These are phyloP conservation scores for Claviceps humidiphila DNA, from an alignment of 2,329 filamentous ascomycete species.

Conservation along the genomic window DNA sequence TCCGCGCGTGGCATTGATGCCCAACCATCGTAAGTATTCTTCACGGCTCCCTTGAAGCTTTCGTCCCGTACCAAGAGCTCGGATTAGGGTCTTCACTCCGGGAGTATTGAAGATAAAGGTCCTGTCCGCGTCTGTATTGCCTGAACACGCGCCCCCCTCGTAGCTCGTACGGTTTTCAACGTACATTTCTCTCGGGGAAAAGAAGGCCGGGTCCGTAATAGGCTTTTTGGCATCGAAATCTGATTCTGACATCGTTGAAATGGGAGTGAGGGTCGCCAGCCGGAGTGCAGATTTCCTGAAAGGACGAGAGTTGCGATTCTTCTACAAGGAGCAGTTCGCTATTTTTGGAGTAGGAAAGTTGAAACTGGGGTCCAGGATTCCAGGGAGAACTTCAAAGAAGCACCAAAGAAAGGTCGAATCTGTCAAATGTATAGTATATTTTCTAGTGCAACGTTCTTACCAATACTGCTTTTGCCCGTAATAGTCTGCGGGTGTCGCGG, in stretches of 20 bases:
- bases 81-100: neutral
- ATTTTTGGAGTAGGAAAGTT: too few species aligned
- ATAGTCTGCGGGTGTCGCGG: too few species aligned
- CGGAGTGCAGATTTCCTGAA: too few species aligned
- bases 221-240: neutral
- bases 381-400: too few species aligned
- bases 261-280: too few species aligned
- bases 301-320: neutral
- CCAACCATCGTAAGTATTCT: neutral
- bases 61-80: neutral
- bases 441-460: too few species aligned
- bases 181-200: neutral
- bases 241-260: neutral
- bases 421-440: too few species aligned
- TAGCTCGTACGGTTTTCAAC: neutral
- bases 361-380: too few species aligned
- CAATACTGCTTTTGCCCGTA: too few species aligned
- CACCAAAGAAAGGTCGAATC: too few species aligned
- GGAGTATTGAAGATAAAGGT: neutral
- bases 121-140: neutral
- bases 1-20: neutral
- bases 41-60: neutral
- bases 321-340: neutral
- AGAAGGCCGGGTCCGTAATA: conserved; percentile 1
- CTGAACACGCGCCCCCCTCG: too few species aligned